Percentiles rank a stretch among this genome's conserved stretches.
These are phyloP conservation scores for Crepidotus variabilis DNA, from an alignment of 768 basidiomycete genomes.

Conservation along the genomic window DNA sequence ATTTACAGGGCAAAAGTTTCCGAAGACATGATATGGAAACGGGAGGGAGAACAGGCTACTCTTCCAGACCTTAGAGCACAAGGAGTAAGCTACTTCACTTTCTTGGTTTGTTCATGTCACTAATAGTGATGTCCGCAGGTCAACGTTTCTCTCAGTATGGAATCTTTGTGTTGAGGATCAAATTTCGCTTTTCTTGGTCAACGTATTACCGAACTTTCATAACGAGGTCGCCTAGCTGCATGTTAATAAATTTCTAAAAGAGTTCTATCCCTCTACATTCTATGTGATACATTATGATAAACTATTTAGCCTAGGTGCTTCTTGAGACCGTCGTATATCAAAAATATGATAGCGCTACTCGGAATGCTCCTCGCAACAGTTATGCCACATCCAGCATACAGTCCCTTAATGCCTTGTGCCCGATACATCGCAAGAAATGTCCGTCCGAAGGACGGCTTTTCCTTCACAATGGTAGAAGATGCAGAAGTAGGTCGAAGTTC, in stretches of 20 bases:
- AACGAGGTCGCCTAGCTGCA: too few species aligned
- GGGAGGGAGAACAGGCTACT: background rate
- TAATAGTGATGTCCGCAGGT: background rate
- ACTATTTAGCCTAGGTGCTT: conserved; percentile 28
- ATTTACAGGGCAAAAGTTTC: background rate
- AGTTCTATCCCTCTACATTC: conserved; percentile 9
- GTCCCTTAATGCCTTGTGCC: conserved; percentile 67
- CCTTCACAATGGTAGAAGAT: conserved; percentile 15
- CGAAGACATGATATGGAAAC: background rate
- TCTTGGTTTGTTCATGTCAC: background rate
- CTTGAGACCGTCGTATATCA: conserved; percentile 77
- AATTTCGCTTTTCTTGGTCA: too few species aligned
- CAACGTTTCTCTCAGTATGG: background rate
- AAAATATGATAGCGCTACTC: conserved; percentile 85
- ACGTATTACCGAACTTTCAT: too few species aligned
- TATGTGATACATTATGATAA: too few species aligned
- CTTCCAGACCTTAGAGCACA: background rate
- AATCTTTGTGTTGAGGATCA: background rate
- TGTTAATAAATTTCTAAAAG: background rate
- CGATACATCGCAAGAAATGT: conserved; percentile 69
- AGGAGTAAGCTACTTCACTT: background rate
- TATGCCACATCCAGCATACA: conserved; percentile 89
- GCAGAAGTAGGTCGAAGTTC: conserved; percentile 53
- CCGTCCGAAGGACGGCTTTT: conserved; percentile 45
- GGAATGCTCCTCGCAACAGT: conserved; percentile 81